Evolutionary conservation across 2,329 filamentous ascomycete genomes (phyloP).

Genomic region (Oidium heveae): DNA sequence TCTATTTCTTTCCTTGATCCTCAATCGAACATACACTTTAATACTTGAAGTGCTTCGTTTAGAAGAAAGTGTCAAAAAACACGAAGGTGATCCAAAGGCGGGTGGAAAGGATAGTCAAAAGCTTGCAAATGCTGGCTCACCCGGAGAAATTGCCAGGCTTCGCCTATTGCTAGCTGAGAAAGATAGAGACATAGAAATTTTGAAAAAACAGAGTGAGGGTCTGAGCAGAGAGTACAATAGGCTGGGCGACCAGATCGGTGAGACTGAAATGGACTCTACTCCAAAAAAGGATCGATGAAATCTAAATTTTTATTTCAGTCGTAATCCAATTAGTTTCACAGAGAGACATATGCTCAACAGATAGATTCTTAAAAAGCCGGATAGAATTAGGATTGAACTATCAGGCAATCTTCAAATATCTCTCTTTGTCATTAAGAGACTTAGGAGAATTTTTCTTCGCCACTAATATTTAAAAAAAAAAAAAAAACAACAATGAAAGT

Average conservation of each 20-base stretch:
- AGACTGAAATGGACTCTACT: too few species aligned
- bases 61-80: slow-evolving; percentile 70
- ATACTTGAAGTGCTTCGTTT: slow-evolving; percentile 28
- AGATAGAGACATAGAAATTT: slow-evolving; percentile 57
- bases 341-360: too few species aligned
- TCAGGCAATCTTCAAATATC: too few species aligned
- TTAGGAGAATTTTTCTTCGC: too few species aligned
- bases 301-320: too few species aligned
- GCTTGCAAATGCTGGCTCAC: slow-evolving; percentile 44
- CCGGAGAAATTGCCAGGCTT: slow-evolving; percentile 48
- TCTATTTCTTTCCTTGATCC: slow-evolving; percentile 91
- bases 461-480: too few species aligned
- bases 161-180: slow-evolving; percentile 43
- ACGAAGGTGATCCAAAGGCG: slow-evolving; percentile 39
- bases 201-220: slow-evolving; percentile 81
- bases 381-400: too few species aligned
- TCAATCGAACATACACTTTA: slow-evolving; percentile 97
- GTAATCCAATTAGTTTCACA: too few species aligned
- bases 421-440: too few species aligned
- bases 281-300: too few species aligned
- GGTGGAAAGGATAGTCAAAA: slow-evolving; percentile 45
- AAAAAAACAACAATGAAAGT: too few species aligned
- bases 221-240: slow-evolving; percentile 67
- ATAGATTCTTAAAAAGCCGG: too few species aligned
- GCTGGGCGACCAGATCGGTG: slow-evolving; percentile 57